Evolutionary conservation across 108 stramenopile genomes (phyloP).

Genomic region (Cylindrotheca fusiformis): DNA sequence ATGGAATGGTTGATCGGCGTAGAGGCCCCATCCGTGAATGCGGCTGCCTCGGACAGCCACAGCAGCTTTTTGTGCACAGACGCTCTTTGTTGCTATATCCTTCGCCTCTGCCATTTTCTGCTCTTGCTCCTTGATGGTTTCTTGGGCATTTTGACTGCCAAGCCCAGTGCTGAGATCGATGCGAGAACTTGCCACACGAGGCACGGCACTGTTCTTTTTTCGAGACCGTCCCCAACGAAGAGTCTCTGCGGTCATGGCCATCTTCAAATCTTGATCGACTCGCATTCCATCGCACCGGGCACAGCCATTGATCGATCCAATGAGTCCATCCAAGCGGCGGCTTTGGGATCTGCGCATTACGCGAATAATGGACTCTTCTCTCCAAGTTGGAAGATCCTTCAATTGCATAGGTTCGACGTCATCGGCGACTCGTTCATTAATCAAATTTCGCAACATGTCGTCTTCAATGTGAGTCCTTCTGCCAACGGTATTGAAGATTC

Average conservation of each 20-base stretch:
- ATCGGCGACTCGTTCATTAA: conserved; percentile 51
- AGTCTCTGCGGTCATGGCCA: conserved; percentile 34
- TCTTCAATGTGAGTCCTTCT: conserved; percentile 54
- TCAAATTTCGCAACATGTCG: conserved; percentile 42
- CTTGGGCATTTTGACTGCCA: conserved; percentile 46
- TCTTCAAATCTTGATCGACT: conserved; percentile 52
- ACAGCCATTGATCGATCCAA: conserved; percentile 62
- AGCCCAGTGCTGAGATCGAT: conserved; percentile 62
- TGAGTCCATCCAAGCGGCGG: conserved; percentile 59
- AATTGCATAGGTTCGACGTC: conserved; percentile 46
- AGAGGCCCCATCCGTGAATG: conserved; percentile 85
- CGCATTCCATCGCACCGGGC: conserved; percentile 69
- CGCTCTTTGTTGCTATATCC: conserved; percentile 19
- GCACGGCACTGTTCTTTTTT: conserved; percentile 36
- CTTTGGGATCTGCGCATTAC: conserved; percentile 66
- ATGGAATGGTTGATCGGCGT: conserved; percentile 68
- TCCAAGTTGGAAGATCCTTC: conserved; percentile 59
- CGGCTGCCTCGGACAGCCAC: conserved; percentile 68
- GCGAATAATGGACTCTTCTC: conserved; percentile 63
- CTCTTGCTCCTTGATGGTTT: conserved; percentile 23
- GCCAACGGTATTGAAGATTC: conserved; percentile 44
- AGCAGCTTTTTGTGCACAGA: conserved; percentile 41
- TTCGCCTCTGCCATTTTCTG: conserved; percentile 17
- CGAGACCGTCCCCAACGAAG: conserved; percentile 40
- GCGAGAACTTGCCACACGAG: conserved; percentile 58